Evolutionary conservation across 1,139 yeast species (phyloP).

Genomic region (Chernovozyma sophiae-reginae): DNA sequence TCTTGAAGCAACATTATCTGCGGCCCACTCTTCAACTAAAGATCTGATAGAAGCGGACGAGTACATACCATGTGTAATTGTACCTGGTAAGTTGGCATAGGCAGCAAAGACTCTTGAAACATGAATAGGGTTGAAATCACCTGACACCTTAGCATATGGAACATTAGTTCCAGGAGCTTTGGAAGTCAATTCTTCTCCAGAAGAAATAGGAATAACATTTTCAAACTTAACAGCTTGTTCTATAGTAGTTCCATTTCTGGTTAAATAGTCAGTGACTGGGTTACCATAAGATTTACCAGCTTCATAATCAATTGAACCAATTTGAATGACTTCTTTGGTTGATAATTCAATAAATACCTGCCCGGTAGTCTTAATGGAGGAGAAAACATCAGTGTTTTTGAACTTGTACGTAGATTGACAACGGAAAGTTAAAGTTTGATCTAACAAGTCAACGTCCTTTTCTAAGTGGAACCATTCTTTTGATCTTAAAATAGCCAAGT

Average conservation of each 20-base stretch:
- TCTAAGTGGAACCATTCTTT: slow-evolving; percentile 97
- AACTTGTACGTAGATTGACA: slow-evolving; percentile 79
- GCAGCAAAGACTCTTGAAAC: slow-evolving; percentile 93
- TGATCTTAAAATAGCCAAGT: slow-evolving; percentile 87
- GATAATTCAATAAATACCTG: slow-evolving; percentile 85
- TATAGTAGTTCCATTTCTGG: slow-evolving; percentile 87
- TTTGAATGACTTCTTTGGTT: slow-evolving; percentile 83
- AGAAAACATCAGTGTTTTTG: slow-evolving; percentile 71
- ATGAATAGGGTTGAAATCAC: slow-evolving; percentile 97
- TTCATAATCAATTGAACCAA: slow-evolving; percentile 83
- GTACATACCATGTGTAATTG: slow-evolving; percentile 98
- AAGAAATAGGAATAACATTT: slow-evolving; percentile 82
- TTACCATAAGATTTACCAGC: slow-evolving; percentile 95
- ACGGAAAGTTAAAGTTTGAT: slow-evolving; percentile 84
- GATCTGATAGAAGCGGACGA: slow-evolving; percentile 94
- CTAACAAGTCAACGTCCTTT: slow-evolving; percentile 63
- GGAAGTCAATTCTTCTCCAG: slow-evolving; percentile 67
- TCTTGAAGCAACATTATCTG: slow-evolving; percentile 92
- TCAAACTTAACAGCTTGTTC: slow-evolving; percentile 93
- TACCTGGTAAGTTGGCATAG: slow-evolving; percentile 92
- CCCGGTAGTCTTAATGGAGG: slow-evolving; percentile 82
- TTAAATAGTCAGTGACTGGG: slow-evolving; percentile 92
- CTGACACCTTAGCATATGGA: slow-evolving; percentile 95
- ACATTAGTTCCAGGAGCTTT: slow-evolving; percentile 87
- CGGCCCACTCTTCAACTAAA: slow-evolving; percentile 97